Conservation (phyloP, 1,139 yeast genomes). For the Geotrichum citri-aurantii region DNA sequence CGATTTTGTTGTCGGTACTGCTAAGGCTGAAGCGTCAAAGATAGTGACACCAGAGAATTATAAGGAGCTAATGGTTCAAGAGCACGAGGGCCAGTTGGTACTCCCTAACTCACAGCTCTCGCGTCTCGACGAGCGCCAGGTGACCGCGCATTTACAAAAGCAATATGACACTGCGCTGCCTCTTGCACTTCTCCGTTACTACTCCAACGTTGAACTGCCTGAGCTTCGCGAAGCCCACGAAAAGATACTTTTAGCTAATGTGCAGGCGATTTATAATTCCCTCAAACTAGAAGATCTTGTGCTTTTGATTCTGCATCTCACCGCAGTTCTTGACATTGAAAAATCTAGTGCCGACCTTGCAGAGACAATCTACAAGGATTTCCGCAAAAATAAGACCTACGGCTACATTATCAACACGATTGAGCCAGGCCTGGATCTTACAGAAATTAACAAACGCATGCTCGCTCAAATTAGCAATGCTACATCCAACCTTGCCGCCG, state of each 20-base stretch:
- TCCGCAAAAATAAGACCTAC: background rate
- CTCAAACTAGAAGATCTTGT: background rate
- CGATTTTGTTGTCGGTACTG: background rate
- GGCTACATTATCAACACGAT: background rate
- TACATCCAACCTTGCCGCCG: background rate
- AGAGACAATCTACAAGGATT: background rate
- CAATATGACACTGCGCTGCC: constrained; percentile 4
- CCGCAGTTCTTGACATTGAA: constrained; percentile 3
- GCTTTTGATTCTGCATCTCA: constrained; percentile 1
- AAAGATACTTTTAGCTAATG: background rate
- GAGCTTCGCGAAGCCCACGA: background rate
- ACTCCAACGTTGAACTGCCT: background rate
- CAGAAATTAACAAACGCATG: background rate
- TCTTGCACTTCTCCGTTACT: constrained; percentile 2
- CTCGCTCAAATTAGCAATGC: background rate
- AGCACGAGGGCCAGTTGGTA: constrained; percentile 1
- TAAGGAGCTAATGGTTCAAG: background rate
- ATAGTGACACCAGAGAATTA: background rate
- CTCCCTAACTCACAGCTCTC: background rate
- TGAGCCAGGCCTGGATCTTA: background rate
- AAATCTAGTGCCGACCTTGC: background rate
- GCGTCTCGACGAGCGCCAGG: constrained; percentile 6
- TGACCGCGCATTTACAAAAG: constrained; percentile 1
- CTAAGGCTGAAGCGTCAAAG: constrained; percentile 1
- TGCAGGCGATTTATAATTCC: background rate